Evolutionary conservation across 2,329 filamentous ascomycete species (phyloP).

Genomic region (Escovopsis sp.): DNA sequence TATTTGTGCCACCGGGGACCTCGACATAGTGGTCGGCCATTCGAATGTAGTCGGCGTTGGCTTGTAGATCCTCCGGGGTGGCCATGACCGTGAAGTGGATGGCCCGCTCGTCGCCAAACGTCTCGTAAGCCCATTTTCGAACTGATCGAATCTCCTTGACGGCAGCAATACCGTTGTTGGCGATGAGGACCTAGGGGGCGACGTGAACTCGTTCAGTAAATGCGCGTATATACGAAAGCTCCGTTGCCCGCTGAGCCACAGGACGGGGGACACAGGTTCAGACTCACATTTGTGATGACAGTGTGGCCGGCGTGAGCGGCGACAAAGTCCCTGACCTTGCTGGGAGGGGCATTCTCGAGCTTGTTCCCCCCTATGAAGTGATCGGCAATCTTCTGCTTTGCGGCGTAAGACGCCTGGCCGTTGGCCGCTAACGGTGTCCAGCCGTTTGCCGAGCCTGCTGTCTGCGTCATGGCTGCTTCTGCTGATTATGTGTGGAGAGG

Average conservation of each 20-base stretch:
- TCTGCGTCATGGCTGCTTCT: constrained; percentile 31
- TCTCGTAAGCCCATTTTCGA: constrained; percentile 99
- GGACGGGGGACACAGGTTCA: too few relatives aligned
- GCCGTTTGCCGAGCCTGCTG: constrained; percentile 25
- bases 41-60: constrained; percentile 97
- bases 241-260: too few relatives aligned
- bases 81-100: constrained; percentile 99
- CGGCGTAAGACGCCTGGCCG: constrained; percentile 53
- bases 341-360: constrained; percentile 63
- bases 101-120: constrained; percentile 92
- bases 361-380: constrained; percentile 97
- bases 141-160: constrained; percentile 99
- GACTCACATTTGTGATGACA: constrained; percentile 87
- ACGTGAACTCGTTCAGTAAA: neutral
- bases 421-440: constrained; percentile 36
- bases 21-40: constrained; percentile 99
- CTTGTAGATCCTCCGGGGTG: constrained; percentile 90
- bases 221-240: too few relatives aligned
- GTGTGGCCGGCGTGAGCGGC: constrained; percentile 82
- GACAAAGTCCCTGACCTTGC: constrained; percentile 94
- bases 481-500: neutral
- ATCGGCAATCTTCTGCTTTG: constrained; percentile 68
- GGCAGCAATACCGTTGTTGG: constrained; percentile 98
- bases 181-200: constrained; percentile 68
- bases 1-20: constrained; percentile 96